Evolutionary conservation across 2,329 filamentous ascomycete genomes (phyloP).

Genomic region (Penicillium sp.): DNA sequence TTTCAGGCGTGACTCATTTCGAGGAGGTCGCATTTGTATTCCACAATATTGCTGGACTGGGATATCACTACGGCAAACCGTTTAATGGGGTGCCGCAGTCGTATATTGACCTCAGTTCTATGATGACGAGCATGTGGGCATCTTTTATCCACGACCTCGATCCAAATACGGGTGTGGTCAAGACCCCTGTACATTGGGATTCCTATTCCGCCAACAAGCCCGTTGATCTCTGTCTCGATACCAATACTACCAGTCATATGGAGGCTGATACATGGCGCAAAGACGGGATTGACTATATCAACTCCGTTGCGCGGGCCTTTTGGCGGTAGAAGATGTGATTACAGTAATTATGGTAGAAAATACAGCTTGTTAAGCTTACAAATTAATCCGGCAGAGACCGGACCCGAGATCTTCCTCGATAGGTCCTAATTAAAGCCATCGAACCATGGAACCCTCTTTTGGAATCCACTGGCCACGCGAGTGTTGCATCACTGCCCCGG

Average conservation of each 20-base stretch:
- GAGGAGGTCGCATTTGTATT: constrained; percentile 58
- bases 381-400: background rate
- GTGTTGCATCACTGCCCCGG: background rate
- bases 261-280: constrained; percentile 50
- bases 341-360: background rate
- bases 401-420: background rate
- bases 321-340: constrained; percentile 19
- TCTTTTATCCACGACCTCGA: constrained; percentile 50
- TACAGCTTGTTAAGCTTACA: background rate
- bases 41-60: constrained; percentile 51
- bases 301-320: constrained; percentile 27
- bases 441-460: background rate
- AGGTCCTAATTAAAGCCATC: background rate
- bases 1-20: constrained; percentile 55
- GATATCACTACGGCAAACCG: constrained; percentile 43
- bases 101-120: constrained; percentile 45
- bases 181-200: constrained; percentile 43
- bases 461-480: background rate
- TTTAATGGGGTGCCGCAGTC: constrained; percentile 44
- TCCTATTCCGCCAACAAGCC: constrained; percentile 44
- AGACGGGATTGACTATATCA: constrained; percentile 34
- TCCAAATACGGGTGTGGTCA: constrained; percentile 42
- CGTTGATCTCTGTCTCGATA: constrained; percentile 53
- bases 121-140: constrained; percentile 56
- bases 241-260: constrained; percentile 47